Evolutionary conservation across 768 basidiomycete species (phyloP), one percentile per base, ranked within the genome.

Genomic region (Rhodotorula taiwanensis): DNA sequence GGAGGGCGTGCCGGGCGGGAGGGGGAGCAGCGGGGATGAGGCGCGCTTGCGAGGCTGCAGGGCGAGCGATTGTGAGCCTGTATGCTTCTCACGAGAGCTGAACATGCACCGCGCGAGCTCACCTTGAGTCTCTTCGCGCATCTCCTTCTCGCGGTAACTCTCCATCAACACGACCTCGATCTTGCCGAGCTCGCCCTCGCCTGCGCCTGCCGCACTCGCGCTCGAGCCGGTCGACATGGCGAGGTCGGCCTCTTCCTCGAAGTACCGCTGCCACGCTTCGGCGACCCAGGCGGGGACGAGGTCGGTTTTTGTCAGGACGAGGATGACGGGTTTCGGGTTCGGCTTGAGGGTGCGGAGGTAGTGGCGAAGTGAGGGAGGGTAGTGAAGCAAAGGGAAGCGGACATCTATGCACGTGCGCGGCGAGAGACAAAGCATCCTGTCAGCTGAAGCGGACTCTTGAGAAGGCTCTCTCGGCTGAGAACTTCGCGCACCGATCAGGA

Each of bases 281-380:
- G 83, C 81, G 45, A 85, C 81, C 33, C 74, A 78, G 18, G 82
- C 81, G 21, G 89, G 88, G 10, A 87, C 80, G 42, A 97, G 86
- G 76, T 94, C 94, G 27, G 85, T 83, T 75, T 97, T 93, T 23
- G 90, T 92, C 14, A 93, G 80, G 52, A 91, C 84, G 47, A 93
- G 80, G 54, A 93, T 83, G 58, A 84, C 76, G 69, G 79, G 59
- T 16, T 74, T 74, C 6, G 71, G 51, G 18, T 18, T 66, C 39
- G 73, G 65, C 44, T 74, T 67, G 39, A 63, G 55, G 0, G 73
- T 48, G 14, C 58, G 31, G 39, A 95, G 81, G 76, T 88, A 86
- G 7, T 78, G 65, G 21, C 82, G 76, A 44, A 98, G 82, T 0
- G 90, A 89, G 2, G 86, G 81, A 2, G 92, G 91, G 70, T 84